Evolutionary conservation across 441 rosid genomes (phyloP).

Genomic region (Gossypium schwendimanii): DNA sequence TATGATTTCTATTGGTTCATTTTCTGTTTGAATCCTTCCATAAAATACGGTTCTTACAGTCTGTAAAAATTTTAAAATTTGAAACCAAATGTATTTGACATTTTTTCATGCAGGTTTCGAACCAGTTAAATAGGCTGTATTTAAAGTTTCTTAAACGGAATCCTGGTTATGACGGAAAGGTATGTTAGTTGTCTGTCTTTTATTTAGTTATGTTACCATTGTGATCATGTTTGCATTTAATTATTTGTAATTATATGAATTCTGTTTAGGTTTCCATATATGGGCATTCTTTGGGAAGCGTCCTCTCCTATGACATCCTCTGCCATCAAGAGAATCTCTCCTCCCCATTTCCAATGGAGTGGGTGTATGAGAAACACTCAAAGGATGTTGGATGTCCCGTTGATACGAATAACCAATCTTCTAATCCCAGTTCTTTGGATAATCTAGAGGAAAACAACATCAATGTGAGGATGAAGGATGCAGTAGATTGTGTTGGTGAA

Average conservation of each 20-base stretch:
- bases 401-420: conserved; percentile 25
- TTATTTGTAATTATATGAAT: conserved; percentile 9
- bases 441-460: conserved; percentile 28
- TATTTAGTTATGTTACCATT: conserved; percentile 3
- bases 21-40: background rate
- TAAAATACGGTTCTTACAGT: background rate
- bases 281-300: conserved; percentile 96
- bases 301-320: conserved; percentile 88
- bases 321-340: conserved; percentile 90
- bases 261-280: conserved; percentile 66
- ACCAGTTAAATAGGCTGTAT: conserved; percentile 70
- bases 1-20: background rate
- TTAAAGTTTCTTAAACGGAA: conserved; percentile 76
- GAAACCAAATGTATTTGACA: background rate
- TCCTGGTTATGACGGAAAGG: conserved; percentile 98
- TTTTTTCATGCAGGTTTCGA: conserved; percentile 61
- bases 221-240: background rate
- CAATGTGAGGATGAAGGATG: conserved; percentile 20
- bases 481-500: conserved; percentile 23
- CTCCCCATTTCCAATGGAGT: conserved; percentile 82
- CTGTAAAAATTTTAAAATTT: background rate
- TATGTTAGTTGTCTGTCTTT: conserved; percentile 16
- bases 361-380: conserved; percentile 47
- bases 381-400: conserved; percentile 33
- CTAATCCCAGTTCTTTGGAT: conserved; percentile 22